Conservation (phyloP, 106 monocot species). For the Apostasia ramifera region DNA sequence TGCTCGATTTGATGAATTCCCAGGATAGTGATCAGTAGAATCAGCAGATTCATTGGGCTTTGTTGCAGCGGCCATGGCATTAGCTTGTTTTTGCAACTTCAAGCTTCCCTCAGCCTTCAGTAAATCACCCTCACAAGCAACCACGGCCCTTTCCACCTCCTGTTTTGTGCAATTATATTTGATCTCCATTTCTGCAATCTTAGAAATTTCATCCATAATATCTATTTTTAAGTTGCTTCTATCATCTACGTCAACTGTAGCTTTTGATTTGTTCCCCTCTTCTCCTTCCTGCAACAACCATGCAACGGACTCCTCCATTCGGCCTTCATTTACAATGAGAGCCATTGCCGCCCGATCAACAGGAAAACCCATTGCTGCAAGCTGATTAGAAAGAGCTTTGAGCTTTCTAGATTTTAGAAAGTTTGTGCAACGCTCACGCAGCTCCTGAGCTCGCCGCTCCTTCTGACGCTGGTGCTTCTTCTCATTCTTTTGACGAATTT, state of each 20-base stretch:
- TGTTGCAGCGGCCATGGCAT: not conserved
- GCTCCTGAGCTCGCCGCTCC: conserved; percentile 74
- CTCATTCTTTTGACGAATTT: conserved; percentile 90
- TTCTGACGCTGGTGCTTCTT: conserved; percentile 87
- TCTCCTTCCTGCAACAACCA: conserved; percentile 63
- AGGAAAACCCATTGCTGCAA: conserved; percentile 86
- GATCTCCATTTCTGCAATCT: conserved; percentile 47
- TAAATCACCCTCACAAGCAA: conserved; percentile 78
- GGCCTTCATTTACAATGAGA: conserved; percentile 73
- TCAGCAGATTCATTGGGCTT: conserved; percentile 26
- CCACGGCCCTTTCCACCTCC: conserved; percentile 78
- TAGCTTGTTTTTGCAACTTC: conserved; percentile 53
- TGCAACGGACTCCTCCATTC: conserved; percentile 63
- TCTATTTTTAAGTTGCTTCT: conserved; percentile 57
- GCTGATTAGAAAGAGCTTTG: conserved; percentile 56
- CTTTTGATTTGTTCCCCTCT: conserved; percentile 28
- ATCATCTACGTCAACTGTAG: conserved; percentile 21
- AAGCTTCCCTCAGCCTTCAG: conserved; percentile 50
- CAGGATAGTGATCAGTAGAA: conserved; percentile 3
- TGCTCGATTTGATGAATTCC: conserved; percentile 14
- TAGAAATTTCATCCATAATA: conserved; percentile 68
- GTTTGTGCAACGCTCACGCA: conserved; percentile 61
- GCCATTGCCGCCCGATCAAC: conserved; percentile 64
- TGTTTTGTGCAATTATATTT: conserved; percentile 73
- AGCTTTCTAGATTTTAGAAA: conserved; percentile 82